Evolutionary conservation across 768 basidiomycete species (phyloP), one percentile per base, ranked within the genome.

Genomic region (Rhodotorula paludigena): DNA sequence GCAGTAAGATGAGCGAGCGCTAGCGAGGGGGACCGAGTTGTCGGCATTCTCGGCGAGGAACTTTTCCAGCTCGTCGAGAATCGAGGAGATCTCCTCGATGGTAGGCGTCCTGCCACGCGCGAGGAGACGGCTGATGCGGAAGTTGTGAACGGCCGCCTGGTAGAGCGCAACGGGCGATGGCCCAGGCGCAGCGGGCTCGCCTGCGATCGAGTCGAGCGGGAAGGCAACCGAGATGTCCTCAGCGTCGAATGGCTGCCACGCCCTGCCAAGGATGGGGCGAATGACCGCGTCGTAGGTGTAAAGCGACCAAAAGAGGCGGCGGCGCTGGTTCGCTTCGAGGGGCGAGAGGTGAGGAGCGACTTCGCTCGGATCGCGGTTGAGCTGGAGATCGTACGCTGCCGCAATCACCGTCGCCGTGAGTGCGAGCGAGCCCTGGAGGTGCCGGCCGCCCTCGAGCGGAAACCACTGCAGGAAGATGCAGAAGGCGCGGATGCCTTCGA

Each of bases 341-440:
- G 64, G 67, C 3, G 61, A 42, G 20, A 57, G n/a, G 3, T 28
- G 8, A 7, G 38, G 35, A 0, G 33, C 42, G 10, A 58, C 45
- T n/a, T 69, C 66, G 33, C 52, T 44, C 7, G 71, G 71, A 42
- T 73, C 71, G 44, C 55, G 41, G 33, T 66, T 36, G 18, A 73
- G 53, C 18, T 51, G n/a, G 28, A 63, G 45, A n/a, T 68, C 71
- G 42, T 45, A 55, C 8, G 35, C 41, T 3, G 25, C 23, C 3
- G 36, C 14, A 18, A 63, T 41, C 12, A 63, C 39, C 10, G 28
- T 15, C 3, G 45, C 41, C 42, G 47, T 44, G 28, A 69, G 45
- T 9, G 52, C 11, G 7, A 59, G 20, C 6, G 64, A 18, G 1
- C 44, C n/a, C 12, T 62, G 33, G 53, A 68, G 12, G 51, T 66